Conservation (phyloP, 108 stramenopile species). For the Pseudonitzschia delicatissima region DNA sequence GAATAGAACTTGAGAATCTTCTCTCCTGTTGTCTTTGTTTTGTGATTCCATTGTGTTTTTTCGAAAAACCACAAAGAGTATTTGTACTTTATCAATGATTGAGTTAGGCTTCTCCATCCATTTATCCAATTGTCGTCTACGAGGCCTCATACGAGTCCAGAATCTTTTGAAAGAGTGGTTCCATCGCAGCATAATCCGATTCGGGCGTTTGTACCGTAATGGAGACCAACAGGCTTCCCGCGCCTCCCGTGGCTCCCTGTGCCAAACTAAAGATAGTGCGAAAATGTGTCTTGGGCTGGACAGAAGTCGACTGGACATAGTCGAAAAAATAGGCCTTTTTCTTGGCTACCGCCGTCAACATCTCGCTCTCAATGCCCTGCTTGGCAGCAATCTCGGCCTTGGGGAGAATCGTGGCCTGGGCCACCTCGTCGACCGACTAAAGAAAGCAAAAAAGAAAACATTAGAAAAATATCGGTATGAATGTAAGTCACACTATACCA, state of each 20-base stretch:
- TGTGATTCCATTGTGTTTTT: no score
- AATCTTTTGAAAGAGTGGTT: constrained; percentile 60
- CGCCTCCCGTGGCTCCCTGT: constrained; percentile 45
- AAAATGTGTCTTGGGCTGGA: constrained; percentile 53
- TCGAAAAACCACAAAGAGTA: no score
- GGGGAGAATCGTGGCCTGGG: constrained; percentile 76
- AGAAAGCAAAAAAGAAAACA: neutral
- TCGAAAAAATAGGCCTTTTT: constrained; percentile 71
- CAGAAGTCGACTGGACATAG: constrained; percentile 30
- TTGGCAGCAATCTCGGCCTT: constrained; percentile 63
- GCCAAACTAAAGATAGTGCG: constrained; percentile 69
- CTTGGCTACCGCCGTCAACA: constrained; percentile 62
- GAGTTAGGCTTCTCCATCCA: no score
- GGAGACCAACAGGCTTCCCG: constrained; percentile 71
- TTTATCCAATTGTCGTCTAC: no score
- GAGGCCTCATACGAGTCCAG: constrained; percentile 55
- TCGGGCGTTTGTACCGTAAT: constrained; percentile 73
- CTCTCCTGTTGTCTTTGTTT: no score
- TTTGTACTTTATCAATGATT: no score
- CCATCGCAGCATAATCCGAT: constrained; percentile 43
- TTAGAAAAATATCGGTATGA: no score
- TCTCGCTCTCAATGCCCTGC: constrained; percentile 39
- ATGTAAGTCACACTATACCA: neutral
- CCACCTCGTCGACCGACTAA: constrained; percentile 39
- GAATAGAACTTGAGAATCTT: no score